Conservation (phyloP, 2,329 filamentous ascomycete genomes). For the Sporothrix brasiliensis region DNA sequence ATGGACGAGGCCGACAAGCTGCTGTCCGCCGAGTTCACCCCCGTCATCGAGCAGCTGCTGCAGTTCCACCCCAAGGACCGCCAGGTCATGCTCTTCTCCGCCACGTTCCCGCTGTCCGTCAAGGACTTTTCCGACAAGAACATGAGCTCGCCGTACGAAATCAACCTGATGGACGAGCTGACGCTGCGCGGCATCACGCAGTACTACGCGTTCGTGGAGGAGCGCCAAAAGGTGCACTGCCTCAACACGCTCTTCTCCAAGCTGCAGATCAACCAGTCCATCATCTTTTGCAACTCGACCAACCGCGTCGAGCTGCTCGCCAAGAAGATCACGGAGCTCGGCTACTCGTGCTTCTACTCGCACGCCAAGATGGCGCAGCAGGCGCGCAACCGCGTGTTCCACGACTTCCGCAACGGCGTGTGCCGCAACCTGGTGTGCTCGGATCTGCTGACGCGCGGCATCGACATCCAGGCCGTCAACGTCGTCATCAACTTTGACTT, state of each 20-base stretch:
- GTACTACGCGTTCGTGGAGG: slow-evolving; percentile 98
- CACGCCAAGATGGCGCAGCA: slow-evolving; percentile 98
- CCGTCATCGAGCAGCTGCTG: slow-evolving; percentile 93
- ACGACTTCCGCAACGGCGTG: slow-evolving; percentile 97
- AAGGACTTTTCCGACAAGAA: slow-evolving; percentile 99
- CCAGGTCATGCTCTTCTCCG: slow-evolving; percentile 99
- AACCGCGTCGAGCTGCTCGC: slow-evolving; percentile 96
- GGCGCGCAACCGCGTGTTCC: slow-evolving; percentile 96
- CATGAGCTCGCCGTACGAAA: slow-evolving; percentile 95
- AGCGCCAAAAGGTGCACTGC: slow-evolving; percentile 99
- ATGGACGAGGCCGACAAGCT: slow-evolving; percentile 99
- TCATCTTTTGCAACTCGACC: slow-evolving; percentile 99
- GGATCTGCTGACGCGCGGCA: slow-evolving; percentile 94
- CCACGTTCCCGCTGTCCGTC: slow-evolving; percentile 94
- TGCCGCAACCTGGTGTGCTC: slow-evolving; percentile 98
- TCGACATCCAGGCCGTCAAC: slow-evolving; percentile 98
- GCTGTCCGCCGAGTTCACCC: slow-evolving; percentile 93
- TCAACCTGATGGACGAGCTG: slow-evolving; percentile 99
- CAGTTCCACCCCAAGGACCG: slow-evolving; percentile 96
- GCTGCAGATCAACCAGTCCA: slow-evolving; percentile 99
- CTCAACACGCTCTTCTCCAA: slow-evolving; percentile 98
- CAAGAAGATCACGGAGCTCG: slow-evolving; percentile 98
- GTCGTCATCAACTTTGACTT: slow-evolving; percentile 99
- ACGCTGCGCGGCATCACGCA: slow-evolving; percentile 97
- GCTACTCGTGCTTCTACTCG: slow-evolving; percentile 99